phyloP scores from a whole-genome alignment of 2,329 filamentous ascomycete species.

The Penicillium sp. region DNA sequence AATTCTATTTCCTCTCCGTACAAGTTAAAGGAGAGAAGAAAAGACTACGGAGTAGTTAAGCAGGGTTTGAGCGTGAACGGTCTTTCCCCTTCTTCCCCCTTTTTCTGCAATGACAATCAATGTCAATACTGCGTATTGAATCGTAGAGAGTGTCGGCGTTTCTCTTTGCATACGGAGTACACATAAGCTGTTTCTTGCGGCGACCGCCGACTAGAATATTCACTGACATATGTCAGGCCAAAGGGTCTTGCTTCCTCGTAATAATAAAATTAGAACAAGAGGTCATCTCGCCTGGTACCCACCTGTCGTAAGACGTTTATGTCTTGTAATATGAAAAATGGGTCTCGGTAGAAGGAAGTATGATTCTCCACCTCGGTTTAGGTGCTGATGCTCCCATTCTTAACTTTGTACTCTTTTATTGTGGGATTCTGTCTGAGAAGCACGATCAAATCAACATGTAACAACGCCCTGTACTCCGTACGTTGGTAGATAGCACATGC shows the following conservation, averaged over 20 bases:
- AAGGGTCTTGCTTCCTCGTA: background rate
- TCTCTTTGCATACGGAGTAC: background rate
- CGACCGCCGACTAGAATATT: too few relatives aligned
- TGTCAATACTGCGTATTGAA: conserved; percentile 17
- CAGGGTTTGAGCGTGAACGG: too few relatives aligned
- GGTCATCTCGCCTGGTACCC: background rate
- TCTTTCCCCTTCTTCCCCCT: background rate
- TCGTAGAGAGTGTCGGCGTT: background rate
- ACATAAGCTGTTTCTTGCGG: background rate
- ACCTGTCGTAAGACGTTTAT: background rate
- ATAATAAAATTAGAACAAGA: background rate
- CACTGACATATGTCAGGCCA: too few relatives aligned
- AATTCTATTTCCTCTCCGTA: too few relatives aligned
- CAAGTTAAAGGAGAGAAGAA: background rate
- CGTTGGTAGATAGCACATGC: too few relatives aligned
- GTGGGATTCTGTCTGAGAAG: too few relatives aligned
- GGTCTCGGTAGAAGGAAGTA: conserved; percentile 1
- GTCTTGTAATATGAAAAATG: background rate
- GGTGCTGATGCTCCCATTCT: background rate
- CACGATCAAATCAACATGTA: background rate
- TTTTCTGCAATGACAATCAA: conserved; percentile 17
- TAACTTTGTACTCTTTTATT: background rate
- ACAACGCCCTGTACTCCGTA: too few relatives aligned
- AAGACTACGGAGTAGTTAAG: background rate
- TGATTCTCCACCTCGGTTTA: conserved; percentile 4